phyloP scores from a whole-genome alignment of 2,329 filamentous ascomycete species.

The Ophiostoma quercus region DNA sequence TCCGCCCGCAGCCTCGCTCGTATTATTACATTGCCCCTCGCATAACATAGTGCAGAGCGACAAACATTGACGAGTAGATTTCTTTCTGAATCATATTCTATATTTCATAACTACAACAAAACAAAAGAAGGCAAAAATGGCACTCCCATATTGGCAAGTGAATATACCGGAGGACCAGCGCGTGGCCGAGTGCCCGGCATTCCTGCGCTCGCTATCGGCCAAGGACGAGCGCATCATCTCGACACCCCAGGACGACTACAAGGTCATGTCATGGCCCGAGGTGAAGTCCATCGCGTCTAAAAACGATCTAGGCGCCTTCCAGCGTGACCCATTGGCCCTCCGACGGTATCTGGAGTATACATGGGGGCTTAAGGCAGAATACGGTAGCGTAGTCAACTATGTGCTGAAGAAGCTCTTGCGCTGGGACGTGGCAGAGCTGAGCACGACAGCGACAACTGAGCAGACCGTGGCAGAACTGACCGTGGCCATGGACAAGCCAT shows the following conservation, averaged over 20 bases:
- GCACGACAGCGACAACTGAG: constrained; percentile 6
- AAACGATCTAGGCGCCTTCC: constrained; percentile 72
- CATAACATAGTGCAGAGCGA: neutral
- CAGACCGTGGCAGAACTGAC: constrained; percentile 40
- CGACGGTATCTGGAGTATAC: constrained; percentile 71
- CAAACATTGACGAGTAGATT: neutral
- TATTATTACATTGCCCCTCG: neutral
- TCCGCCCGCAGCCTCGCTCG: constrained; percentile 1
- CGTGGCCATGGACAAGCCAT: neutral
- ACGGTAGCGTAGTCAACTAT: constrained; percentile 75
- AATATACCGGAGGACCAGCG: constrained; percentile 64
- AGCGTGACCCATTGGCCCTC: constrained; percentile 69
- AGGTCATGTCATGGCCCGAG: constrained; percentile 60
- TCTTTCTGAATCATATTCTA: too few species aligned
- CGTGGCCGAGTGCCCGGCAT: constrained; percentile 64
- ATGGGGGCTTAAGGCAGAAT: constrained; percentile 54
- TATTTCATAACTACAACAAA: neutral
- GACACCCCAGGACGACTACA: constrained; percentile 64
- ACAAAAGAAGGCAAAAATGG: neutral
- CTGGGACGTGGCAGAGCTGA: constrained; percentile 53
- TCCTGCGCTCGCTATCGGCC: constrained; percentile 54
- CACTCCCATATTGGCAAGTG: constrained; percentile 69
- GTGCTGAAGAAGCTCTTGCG: constrained; percentile 63
- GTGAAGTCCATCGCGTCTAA: constrained; percentile 56
- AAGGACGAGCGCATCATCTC: constrained; percentile 68